Percentiles rank a stretch among this genome's conserved stretches.
Conservation (phyloP, 2,329 filamentous ascomycete genomes). For the Madurella mycetomatis region DNA sequence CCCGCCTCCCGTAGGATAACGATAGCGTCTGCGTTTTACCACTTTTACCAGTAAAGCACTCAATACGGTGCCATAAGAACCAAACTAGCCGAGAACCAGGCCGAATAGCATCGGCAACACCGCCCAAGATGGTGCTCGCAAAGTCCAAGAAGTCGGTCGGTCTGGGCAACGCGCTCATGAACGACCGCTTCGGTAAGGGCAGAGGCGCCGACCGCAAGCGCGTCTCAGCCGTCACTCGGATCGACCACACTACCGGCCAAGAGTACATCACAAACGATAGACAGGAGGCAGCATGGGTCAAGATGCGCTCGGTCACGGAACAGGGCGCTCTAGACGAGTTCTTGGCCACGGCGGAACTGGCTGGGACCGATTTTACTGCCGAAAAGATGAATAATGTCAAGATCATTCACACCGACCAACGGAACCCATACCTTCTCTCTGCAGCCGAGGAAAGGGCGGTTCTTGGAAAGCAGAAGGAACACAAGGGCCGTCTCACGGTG, state of each 20-base stretch:
- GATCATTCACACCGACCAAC: slow-evolving; percentile 95
- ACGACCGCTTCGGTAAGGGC: slow-evolving; percentile 93
- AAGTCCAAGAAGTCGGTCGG: slow-evolving; percentile 96
- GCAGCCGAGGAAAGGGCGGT: slow-evolving; percentile 75
- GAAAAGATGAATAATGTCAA: slow-evolving; percentile 99
- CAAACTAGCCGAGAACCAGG: not conserved
- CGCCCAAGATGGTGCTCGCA: slow-evolving; percentile 54
- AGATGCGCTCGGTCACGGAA: slow-evolving; percentile 98
- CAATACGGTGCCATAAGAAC: slow-evolving; percentile 2
- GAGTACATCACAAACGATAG: slow-evolving; percentile 89
- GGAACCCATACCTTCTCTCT: slow-evolving; percentile 89
- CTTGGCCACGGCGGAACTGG: slow-evolving; percentile 87
- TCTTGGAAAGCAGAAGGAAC: slow-evolving; percentile 75
- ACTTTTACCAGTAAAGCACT: slow-evolving; percentile 5
- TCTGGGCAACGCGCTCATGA: slow-evolving; percentile 97
- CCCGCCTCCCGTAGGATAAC: slow-evolving; percentile 9
- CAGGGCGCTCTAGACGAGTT: slow-evolving; percentile 97
- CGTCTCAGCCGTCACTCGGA: slow-evolving; percentile 55
- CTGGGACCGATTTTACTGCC: slow-evolving; percentile 97
- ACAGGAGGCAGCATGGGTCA: slow-evolving; percentile 93
- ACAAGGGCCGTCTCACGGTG: slow-evolving; percentile 76
- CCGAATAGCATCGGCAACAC: not conserved
- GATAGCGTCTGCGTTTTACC: not conserved
- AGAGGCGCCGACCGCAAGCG: slow-evolving; percentile 81
- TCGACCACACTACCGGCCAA: slow-evolving; percentile 76